These are phyloP conservation scores for Prinsepia uniflora DNA, from an alignment of 306 rosid species.

Conservation along the genomic window DNA sequence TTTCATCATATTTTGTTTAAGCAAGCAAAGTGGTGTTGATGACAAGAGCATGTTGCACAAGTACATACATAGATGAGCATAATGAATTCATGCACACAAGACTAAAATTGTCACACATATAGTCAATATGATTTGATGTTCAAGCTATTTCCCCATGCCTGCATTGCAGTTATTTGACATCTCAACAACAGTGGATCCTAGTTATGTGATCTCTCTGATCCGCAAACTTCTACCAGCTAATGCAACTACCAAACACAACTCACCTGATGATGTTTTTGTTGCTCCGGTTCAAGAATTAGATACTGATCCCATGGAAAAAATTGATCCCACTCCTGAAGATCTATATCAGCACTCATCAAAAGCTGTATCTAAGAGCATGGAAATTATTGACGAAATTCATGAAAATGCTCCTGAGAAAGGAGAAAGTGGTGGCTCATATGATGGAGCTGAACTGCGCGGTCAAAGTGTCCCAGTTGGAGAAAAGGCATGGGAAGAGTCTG, in stretches of 20 bases:
- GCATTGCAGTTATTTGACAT: conserved; percentile 73
- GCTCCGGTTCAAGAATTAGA: conserved; percentile 22
- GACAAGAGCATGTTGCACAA: neutral
- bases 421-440: conserved; percentile 16
- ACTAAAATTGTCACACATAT: neutral
- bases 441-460: conserved; percentile 22
- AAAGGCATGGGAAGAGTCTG: conserved; percentile 75
- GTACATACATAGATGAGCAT: neutral
- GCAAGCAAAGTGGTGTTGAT: neutral
- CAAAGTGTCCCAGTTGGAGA: conserved; percentile 26
- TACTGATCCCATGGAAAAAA: conserved; percentile 24
- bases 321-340: conserved; percentile 18
- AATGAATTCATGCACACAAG: neutral
- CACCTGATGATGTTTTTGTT: conserved; percentile 18
- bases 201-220: conserved; percentile 80
- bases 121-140: neutral
- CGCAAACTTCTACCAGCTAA: conserved; percentile 68
- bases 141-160: neutral
- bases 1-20: neutral
- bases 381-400: conserved; percentile 36
- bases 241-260: conserved; percentile 19
- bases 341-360: conserved; percentile 1
- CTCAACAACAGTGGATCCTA: conserved; percentile 88
- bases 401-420: conserved; percentile 26
- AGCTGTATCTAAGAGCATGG: conserved; percentile 39